These are phyloP conservation scores for Puya raimondii DNA, from an alignment of 176 grass and related monocot species.

Conservation along the genomic window DNA sequence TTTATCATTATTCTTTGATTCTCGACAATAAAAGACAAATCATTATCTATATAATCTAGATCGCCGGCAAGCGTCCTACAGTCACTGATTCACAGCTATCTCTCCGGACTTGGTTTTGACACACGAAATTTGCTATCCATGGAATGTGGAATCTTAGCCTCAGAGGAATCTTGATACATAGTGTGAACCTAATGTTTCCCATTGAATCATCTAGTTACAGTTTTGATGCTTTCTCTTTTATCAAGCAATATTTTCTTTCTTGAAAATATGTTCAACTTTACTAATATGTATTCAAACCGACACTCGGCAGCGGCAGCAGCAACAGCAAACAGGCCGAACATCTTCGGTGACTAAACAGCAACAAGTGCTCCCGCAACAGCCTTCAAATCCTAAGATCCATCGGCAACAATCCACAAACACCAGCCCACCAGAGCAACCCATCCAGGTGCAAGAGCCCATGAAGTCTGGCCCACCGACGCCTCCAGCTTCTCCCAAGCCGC, in stretches of 20 bases:
- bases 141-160: not conserved
- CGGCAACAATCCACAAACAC: conserved; percentile 37
- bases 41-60: not conserved
- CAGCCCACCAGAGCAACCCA: conserved; percentile 9
- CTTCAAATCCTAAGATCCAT: conserved; percentile 48
- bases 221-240: too few relatives aligned
- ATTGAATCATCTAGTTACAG: too few relatives aligned
- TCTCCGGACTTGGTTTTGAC: not conserved
- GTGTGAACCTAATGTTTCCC: too few relatives aligned
- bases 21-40: conserved; percentile 1
- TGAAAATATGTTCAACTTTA: not conserved
- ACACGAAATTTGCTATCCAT: not conserved
- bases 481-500: not conserved
- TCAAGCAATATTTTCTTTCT: not conserved
- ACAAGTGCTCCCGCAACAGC: conserved; percentile 38
- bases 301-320: conserved; percentile 17
- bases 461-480: conserved; percentile 18
- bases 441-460: conserved; percentile 12
- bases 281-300: not conserved
- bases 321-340: conserved; percentile 42
- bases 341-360: conserved; percentile 36
- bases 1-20: not conserved
- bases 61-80: not conserved
- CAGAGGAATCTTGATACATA: too few relatives aligned
- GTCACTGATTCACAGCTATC: not conserved